Evolutionary conservation across 306 rosid genomes (phyloP).

Genomic region (Fragaria iinumae): DNA sequence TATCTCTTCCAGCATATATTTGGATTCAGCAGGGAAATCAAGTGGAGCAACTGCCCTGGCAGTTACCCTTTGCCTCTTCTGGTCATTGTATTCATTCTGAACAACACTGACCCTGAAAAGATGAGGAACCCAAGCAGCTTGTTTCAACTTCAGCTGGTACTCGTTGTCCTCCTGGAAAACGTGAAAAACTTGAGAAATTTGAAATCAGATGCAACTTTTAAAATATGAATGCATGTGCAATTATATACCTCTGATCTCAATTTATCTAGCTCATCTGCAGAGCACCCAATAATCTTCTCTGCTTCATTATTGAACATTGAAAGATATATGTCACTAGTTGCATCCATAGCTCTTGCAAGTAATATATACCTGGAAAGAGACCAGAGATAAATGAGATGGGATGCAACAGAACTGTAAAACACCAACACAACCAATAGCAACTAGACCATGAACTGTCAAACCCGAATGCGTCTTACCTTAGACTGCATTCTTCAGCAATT

Average conservation of each 20-base stretch:
- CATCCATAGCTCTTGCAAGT: slow-evolving; percentile 54
- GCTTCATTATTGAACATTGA: slow-evolving; percentile 76
- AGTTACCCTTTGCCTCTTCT: slow-evolving; percentile 83
- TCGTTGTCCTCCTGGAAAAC: slow-evolving; percentile 48
- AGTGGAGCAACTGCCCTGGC: slow-evolving; percentile 68
- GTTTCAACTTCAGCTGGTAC: slow-evolving; percentile 57
- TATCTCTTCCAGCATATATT: slow-evolving; percentile 65
- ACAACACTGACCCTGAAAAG: slow-evolving; percentile 79
- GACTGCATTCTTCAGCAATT: slow-evolving; percentile 60
- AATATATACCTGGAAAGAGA: slow-evolving; percentile 55
- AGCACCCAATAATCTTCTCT: slow-evolving; percentile 70
- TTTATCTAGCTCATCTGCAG: slow-evolving; percentile 75
- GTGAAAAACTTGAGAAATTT: background rate
- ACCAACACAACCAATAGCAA: background rate
- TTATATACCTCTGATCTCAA: slow-evolving; percentile 60
- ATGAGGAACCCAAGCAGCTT: slow-evolving; percentile 82
- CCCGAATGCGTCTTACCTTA: slow-evolving; percentile 42
- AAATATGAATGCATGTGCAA: background rate
- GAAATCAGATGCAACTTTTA: background rate
- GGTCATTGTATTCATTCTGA: slow-evolving; percentile 72
- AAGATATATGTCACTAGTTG: slow-evolving; percentile 59
- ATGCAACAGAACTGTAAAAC: background rate
- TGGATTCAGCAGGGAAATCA: slow-evolving; percentile 83
- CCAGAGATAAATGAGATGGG: background rate
- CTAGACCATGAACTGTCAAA: background rate